A percentile compares a stretch with the other conserved stretches of the same genome.
phyloP scores from a whole-genome alignment of 2,329 filamentous ascomycete genomes.

The Fusarium stilboides region DNA sequence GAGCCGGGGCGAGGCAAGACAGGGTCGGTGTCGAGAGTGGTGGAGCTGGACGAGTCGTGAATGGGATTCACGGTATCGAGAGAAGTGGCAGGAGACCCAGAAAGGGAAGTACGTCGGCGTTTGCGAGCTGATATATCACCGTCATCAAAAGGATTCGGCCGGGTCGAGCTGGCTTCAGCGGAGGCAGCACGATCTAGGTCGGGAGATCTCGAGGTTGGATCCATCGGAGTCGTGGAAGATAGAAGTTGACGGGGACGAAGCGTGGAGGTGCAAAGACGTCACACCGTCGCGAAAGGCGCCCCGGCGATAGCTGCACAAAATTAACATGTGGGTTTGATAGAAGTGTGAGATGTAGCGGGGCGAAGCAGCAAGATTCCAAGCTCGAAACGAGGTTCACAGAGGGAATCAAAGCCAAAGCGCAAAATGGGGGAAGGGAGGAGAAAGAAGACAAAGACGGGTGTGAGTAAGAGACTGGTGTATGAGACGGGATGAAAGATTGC shows the following conservation, averaged over 20 bases:
- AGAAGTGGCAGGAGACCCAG: conserved; percentile 69
- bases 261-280: conserved; percentile 64
- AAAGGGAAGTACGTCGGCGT: conserved; percentile 72
- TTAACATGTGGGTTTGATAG: conserved; percentile 70
- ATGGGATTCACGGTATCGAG: conserved; percentile 59
- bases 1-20: conserved; percentile 46
- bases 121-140: conserved; percentile 70
- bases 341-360: conserved; percentile 41
- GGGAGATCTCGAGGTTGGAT: conserved; percentile 64
- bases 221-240: conserved; percentile 65
- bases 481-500: conserved; percentile 26
- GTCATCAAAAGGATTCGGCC: conserved; percentile 76
- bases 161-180: conserved; percentile 74
- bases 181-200: conserved; percentile 73
- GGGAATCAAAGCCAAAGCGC: conserved; percentile 32
- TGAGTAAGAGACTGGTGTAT: conserved; percentile 25
- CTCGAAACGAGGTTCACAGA: conserved; percentile 24
- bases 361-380: conserved; percentile 39
- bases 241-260: conserved; percentile 55
- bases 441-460: conserved; percentile 27
- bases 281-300: conserved; percentile 69
- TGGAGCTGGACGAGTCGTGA: conserved; percentile 53
- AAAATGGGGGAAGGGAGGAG: conserved; percentile 7
- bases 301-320: conserved; percentile 66
- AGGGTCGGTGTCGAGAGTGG: conserved; percentile 52